Base-by-base conservation (phyloP, 2,329 filamentous ascomycete genomes). In the Fusarium sp. region DNA sequence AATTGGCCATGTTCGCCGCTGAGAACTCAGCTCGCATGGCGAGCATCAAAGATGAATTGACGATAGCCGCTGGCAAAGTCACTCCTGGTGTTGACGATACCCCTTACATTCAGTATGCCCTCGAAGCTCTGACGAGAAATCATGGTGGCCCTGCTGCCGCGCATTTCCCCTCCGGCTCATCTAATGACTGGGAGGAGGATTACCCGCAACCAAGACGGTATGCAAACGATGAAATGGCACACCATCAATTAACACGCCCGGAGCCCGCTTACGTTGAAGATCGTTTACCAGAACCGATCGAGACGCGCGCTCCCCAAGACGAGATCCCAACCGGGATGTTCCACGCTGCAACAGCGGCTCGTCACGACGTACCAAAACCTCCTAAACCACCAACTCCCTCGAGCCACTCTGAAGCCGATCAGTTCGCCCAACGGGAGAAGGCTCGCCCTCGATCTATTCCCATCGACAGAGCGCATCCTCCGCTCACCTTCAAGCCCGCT, bases 101-200 rank as follows among this genome's bases (percentile, higher is more conserved):
- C 11, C 94, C 93, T 1, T 97, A 94, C 79, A 93, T 98, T 68
- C 92, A 92, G 69, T 97, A 96, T 78, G 94, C 95, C 42, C 89
- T 98, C 68, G 92, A 97, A 69, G 93, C 95, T 68, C 83, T 98
- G 72, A 97, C 93, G 8, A 86, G 91, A 49, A 88, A 92, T 74
- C 90, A 90, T 60, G 89, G 92, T 64, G 84, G 89, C 8, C 81
- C 83, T 60, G 85, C 86, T 12, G 82, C 85, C 58, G 82, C 84
- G 57, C 81, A 86, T 71, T 84, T 87, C 55, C 79, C 85, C 56
- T 83, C 85, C 7, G 75, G 71, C 32, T 76, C 75, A 59, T 80
- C 77, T n/a, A 76, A 78, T 10, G 74, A 71, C 40, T 77, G 69
- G 7, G 67, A 77, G 7, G 68, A 77, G 23, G 66, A 83, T 42